Evolutionary conservation across 2,329 filamentous ascomycete species (phyloP), one percentile per base, ranked within the genome.

Genomic region (Trichoderma sp.): DNA sequence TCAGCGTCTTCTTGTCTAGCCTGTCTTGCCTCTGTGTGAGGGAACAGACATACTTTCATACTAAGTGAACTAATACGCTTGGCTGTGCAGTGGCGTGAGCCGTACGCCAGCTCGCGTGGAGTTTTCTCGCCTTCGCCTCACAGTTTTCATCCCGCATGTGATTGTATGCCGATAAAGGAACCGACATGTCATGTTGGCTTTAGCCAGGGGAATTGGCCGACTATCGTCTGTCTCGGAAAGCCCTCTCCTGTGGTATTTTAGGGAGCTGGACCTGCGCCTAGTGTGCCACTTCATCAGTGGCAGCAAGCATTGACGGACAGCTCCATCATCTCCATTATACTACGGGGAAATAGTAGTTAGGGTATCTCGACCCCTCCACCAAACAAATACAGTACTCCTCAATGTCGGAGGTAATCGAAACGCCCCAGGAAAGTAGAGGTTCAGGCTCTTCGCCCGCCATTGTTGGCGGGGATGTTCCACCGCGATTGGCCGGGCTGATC

Each of bases 401-500:
- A n/a, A 27, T 22, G 17, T 39, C 39, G 7, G 52, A 58, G 15
- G 39, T 58, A 42, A 13, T 42, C 35, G 61, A 64, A 63, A 63
- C 59, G 32, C 45, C 13, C 45, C 19, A 54, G 42, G 35, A n/a
- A 29, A 54, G 19, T 12, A 22, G 37, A 37, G 22, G 13, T 19
- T 53, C 12, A 37, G 32, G 5, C 15, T 5, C 34, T 34, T 48
- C 42, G 50, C 45, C 56, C 48, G 50, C 13, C 17, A 29, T 34
- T 29, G 5, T 13, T 7, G 9, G 61, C 35, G 61, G 61, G 61
- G 60, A 6, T 12, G 50, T 25, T 45, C 54, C 39, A 52, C 53
- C n/a, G 19, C 32, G 64, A 66, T 66, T 53, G 53, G 19, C 64
- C 64, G 64, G 63, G 64, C 64, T 54, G 64, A 58, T 58, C 29